These are phyloP conservation scores for Malus orientalis DNA, from an alignment of 306 rosid genomes.

Conservation along the genomic window DNA sequence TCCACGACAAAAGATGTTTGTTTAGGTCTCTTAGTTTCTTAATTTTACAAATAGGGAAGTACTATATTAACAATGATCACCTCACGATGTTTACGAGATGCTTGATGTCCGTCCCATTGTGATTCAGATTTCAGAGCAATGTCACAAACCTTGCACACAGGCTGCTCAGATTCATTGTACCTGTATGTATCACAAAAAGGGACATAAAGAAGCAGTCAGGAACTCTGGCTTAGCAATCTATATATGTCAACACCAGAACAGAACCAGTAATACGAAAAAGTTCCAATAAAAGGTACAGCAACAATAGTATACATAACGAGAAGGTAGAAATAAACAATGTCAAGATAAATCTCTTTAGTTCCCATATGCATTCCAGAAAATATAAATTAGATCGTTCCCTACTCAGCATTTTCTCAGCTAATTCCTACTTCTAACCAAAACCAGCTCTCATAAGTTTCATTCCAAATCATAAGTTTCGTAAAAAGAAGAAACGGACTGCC, in stretches of 20 bases:
- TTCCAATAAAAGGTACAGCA: not conserved
- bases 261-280: not conserved
- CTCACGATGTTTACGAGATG: slow-evolving; percentile 86
- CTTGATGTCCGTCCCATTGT: slow-evolving; percentile 75
- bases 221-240: slow-evolving; percentile 4
- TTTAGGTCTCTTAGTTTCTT: not conserved
- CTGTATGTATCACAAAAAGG: slow-evolving; percentile 26
- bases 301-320: not conserved
- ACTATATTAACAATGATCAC: slow-evolving; percentile 20
- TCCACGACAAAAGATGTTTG: not conserved
- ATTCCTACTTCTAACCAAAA: not conserved
- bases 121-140: slow-evolving; percentile 66
- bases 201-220: slow-evolving; percentile 1
- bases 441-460: not conserved
- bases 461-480: not conserved
- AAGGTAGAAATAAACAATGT: not conserved
- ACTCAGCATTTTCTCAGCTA: not conserved
- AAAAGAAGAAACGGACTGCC: not conserved
- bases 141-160: slow-evolving; percentile 78
- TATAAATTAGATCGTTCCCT: not conserved
- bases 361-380: not conserved
- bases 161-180: slow-evolving; percentile 78
- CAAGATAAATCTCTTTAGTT: not conserved
- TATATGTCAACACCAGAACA: not conserved
- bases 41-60: not conserved